These are phyloP conservation scores for Sisymbrium altissimum DNA, from an alignment of 345 rosid genomes.

Conservation along the genomic window DNA sequence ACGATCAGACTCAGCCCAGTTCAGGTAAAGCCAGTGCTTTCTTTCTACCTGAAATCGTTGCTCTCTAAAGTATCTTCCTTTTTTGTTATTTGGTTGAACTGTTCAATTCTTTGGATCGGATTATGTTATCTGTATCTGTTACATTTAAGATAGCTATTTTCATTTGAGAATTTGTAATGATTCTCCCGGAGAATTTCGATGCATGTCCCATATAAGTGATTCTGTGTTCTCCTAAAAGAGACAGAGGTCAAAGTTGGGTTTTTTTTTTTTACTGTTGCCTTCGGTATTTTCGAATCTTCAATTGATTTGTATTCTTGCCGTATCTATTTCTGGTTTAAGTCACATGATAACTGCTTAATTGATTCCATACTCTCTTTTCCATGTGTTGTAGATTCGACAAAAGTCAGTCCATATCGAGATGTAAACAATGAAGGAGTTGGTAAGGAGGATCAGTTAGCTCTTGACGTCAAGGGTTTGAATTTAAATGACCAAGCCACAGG, in stretches of 20 bases:
- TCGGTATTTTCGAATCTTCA: slow-evolving; percentile 1
- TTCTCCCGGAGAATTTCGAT: not conserved
- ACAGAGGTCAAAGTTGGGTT: not conserved
- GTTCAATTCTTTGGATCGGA: not conserved
- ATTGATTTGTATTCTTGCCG: not conserved
- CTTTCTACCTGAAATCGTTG: not conserved
- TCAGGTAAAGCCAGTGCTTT: slow-evolving; percentile 36
- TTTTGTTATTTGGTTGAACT: not conserved
- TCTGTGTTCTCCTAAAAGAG: slow-evolving; percentile 20
- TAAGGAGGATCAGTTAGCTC: slow-evolving; percentile 44
- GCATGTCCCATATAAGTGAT: slow-evolving; percentile 27
- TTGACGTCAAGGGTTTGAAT: slow-evolving; percentile 50
- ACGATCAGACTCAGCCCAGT: slow-evolving; percentile 39
- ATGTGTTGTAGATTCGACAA: slow-evolving; percentile 42
- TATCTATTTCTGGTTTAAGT: slow-evolving; percentile 10
- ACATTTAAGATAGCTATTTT: not conserved
- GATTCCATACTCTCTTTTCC: not conserved
- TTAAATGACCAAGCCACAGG: slow-evolving; percentile 43
- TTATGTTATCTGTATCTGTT: slow-evolving; percentile 2
- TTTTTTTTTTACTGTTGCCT: not conserved
- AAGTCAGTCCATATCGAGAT: slow-evolving; percentile 41
- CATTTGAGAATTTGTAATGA: not conserved
- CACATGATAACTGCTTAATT: not conserved
- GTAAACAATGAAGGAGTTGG: slow-evolving; percentile 36
- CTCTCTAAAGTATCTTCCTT: not conserved